Evolutionary conservation across 768 basidiomycete species (phyloP).

Genomic region (Pluteus cervinus): DNA sequence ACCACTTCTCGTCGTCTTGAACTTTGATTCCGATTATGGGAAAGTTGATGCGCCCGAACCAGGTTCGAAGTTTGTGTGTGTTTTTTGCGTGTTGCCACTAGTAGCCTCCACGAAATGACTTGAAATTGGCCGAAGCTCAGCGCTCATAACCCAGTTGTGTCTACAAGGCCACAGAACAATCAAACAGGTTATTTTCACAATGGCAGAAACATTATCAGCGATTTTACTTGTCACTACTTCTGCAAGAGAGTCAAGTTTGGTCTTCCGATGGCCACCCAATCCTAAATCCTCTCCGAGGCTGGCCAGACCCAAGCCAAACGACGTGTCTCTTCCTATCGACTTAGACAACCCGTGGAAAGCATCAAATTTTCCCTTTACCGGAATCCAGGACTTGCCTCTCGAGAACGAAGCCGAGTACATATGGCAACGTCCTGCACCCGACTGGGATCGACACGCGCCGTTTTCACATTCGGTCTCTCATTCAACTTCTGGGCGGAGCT

Average conservation of each 20-base stretch:
- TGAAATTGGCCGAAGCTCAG: too few relatives aligned
- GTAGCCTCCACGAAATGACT: too few relatives aligned
- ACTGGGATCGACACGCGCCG: conserved; percentile 46
- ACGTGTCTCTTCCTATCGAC: conserved; percentile 38
- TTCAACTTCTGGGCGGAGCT: conserved; percentile 43
- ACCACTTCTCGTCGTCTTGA: too few relatives aligned
- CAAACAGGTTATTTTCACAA: too few relatives aligned
- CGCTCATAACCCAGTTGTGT: too few relatives aligned
- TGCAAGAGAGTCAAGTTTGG: conserved; percentile 70
- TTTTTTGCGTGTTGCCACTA: too few relatives aligned
- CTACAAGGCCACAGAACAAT: too few relatives aligned
- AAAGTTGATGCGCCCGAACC: too few relatives aligned
- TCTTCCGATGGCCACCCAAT: conserved; percentile 81
- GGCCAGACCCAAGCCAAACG: conserved; percentile 57
- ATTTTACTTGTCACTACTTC: conserved; percentile 82
- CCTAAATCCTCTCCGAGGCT: conserved; percentile 63
- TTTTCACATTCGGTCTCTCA: conserved; percentile 40
- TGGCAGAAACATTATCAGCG: conserved; percentile 78
- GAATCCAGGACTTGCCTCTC: too few relatives aligned
- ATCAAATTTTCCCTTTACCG: too few relatives aligned
- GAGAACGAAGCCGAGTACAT: conserved; percentile 44
- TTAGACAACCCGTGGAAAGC: conserved; percentile 74
- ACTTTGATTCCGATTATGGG: too few relatives aligned
- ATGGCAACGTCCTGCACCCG: conserved; percentile 53
- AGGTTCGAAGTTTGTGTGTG: too few relatives aligned